phyloP scores from a whole-genome alignment of 2,329 filamentous ascomycete species.

The Fusarium buxicola region DNA sequence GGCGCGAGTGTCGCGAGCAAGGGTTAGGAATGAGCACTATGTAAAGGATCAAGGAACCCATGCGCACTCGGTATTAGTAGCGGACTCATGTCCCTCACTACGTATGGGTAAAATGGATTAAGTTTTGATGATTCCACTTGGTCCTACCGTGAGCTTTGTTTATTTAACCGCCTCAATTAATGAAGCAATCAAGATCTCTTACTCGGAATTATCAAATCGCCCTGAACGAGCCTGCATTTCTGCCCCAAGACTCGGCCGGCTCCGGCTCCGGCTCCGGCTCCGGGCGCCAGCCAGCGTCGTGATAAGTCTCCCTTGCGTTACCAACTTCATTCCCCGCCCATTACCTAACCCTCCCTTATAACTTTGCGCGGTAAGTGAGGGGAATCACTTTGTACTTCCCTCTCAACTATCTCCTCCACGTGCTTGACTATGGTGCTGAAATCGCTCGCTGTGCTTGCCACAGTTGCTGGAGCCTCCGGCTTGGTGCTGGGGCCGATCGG shows the following conservation, averaged over 20 bases:
- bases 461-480: conserved; percentile 22
- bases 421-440: conserved; percentile 32
- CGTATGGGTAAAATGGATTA: too few relatives aligned
- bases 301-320: conserved; percentile 20
- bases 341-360: conserved; percentile 3
- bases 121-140: too few relatives aligned
- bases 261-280: conserved; percentile 26
- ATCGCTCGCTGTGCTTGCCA: conserved; percentile 34
- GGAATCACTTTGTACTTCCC: neutral
- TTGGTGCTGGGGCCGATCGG: conserved; percentile 28
- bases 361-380: neutral
- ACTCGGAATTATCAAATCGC: too few relatives aligned
- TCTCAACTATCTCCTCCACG: neutral
- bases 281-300: conserved; percentile 19
- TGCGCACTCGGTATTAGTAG: too few relatives aligned
- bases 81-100: too few relatives aligned
- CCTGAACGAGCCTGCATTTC: neutral
- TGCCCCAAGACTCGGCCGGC: conserved; percentile 14
- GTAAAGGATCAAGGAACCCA: too few relatives aligned
- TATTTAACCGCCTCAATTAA: too few relatives aligned
- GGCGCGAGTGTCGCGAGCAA: too few relatives aligned
- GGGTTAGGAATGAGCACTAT: too few relatives aligned
- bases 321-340: conserved; percentile 18
- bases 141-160: too few relatives aligned
- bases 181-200: too few relatives aligned